These are phyloP conservation scores for Phaeophleospora eucalypticola DNA, from an alignment of 2,329 filamentous ascomycete species.

Conservation along the genomic window DNA sequence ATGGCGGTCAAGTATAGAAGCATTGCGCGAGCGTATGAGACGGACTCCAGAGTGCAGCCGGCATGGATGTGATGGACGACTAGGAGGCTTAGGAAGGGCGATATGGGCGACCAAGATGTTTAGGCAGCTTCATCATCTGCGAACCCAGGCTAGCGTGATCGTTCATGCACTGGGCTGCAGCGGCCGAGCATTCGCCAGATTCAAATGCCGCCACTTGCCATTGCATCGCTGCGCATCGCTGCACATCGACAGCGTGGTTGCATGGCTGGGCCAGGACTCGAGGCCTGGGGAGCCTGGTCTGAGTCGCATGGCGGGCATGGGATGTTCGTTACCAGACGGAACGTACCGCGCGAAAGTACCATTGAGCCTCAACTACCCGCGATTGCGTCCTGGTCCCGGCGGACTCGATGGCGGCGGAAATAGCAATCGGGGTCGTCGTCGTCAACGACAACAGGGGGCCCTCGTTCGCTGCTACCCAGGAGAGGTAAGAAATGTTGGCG, in stretches of 20 bases:
- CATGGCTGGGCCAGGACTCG: background rate
- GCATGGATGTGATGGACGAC: no score
- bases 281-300: background rate
- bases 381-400: background rate
- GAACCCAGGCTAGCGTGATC: constrained; percentile 18
- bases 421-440: background rate
- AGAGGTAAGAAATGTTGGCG: no score
- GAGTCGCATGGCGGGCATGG: background rate
- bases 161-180: constrained; percentile 10
- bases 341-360: background rate
- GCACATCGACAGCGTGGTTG: background rate
- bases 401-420: no score
- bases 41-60: constrained; percentile 17
- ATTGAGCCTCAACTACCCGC: background rate
- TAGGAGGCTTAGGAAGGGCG: no score
- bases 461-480: no score
- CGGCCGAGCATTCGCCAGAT: constrained; percentile 15
- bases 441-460: no score
- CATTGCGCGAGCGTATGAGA: background rate
- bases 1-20: background rate
- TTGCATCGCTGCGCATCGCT: background rate
- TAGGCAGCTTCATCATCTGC: constrained; percentile 13
- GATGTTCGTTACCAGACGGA: constrained; percentile 3
- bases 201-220: constrained; percentile 14
- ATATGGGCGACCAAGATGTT: background rate